phyloP scores from a whole-genome alignment of 2,329 filamentous ascomycete genomes.

The Coniochaeta prunicola region DNA sequence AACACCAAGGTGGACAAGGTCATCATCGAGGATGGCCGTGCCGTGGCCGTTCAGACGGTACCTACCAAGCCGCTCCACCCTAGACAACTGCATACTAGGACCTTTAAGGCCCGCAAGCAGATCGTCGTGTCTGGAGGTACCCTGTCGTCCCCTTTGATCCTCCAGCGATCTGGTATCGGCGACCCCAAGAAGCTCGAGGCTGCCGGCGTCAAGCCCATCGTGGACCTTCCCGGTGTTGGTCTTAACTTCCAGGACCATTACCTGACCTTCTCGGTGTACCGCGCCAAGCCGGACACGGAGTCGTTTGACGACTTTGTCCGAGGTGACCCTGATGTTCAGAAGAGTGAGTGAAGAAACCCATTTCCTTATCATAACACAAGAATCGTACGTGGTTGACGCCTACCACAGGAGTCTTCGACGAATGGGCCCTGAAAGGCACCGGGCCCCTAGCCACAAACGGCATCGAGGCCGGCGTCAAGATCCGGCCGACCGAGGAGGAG shows the following conservation, averaged over 20 bases:
- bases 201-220: slow-evolving; percentile 60
- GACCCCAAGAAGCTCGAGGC: slow-evolving; percentile 64
- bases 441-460: slow-evolving; percentile 72
- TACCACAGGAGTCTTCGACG: slow-evolving; percentile 54
- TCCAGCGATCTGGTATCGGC: slow-evolving; percentile 69
- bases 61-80: slow-evolving; percentile 61
- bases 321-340: slow-evolving; percentile 65
- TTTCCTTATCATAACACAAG: not conserved
- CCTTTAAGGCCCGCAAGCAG: slow-evolving; percentile 64
- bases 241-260: slow-evolving; percentile 75
- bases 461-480: slow-evolving; percentile 74
- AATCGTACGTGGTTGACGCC: not conserved
- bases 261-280: slow-evolving; percentile 62
- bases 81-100: slow-evolving; percentile 39
- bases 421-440: slow-evolving; percentile 74
- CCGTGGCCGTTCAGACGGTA: slow-evolving; percentile 65
- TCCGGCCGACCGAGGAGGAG: slow-evolving; percentile 63
- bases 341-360: slow-evolving; percentile 31
- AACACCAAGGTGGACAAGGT: slow-evolving; percentile 76
- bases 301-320: slow-evolving; percentile 76
- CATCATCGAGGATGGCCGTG: slow-evolving; percentile 64
- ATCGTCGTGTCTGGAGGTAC: slow-evolving; percentile 69
- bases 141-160: slow-evolving; percentile 65
- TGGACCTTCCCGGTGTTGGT: slow-evolving; percentile 67
- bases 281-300: slow-evolving; percentile 68